Conservation (phyloP, 805 yeast genomes). For the Kuraishia piskuri region DNA sequence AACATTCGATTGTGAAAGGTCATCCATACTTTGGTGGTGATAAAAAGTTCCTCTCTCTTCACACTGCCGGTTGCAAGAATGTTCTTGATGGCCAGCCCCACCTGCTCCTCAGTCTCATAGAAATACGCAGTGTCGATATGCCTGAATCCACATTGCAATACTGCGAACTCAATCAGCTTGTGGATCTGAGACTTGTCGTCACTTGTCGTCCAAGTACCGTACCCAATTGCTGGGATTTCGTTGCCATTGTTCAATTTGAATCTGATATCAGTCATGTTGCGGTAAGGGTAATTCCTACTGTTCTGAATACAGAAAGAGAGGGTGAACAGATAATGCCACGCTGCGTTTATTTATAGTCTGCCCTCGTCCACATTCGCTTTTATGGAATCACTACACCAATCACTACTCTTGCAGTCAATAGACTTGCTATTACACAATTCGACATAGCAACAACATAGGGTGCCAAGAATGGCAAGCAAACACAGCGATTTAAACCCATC, state of each 20-base stretch:
- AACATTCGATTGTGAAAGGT: slow-evolving; percentile 30
- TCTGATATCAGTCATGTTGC: slow-evolving; percentile 4
- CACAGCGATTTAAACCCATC: too few relatives aligned
- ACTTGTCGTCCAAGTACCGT: slow-evolving; percentile 9
- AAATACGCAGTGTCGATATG: slow-evolving; percentile 47
- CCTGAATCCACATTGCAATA: slow-evolving; percentile 42
- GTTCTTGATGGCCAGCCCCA: slow-evolving; percentile 39
- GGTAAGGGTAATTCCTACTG: too few relatives aligned
- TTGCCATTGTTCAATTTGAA: slow-evolving; percentile 17
- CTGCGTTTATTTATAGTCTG: too few relatives aligned
- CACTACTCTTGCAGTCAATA: too few relatives aligned
- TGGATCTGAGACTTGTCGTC: not conserved
- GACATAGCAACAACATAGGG: not conserved
- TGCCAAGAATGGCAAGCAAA: not conserved
- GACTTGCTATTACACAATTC: too few relatives aligned
- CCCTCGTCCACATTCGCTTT: too few relatives aligned
- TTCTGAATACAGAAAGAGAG: too few relatives aligned
- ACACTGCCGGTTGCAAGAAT: slow-evolving; percentile 35
- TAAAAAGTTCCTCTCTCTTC: slow-evolving; percentile 47
- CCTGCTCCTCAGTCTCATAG: slow-evolving; percentile 33
- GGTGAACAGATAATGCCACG: too few relatives aligned
- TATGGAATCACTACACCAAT: too few relatives aligned
- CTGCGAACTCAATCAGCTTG: slow-evolving; percentile 50
- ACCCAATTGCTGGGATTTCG: slow-evolving; percentile 16
- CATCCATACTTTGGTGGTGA: slow-evolving; percentile 70